Conservation (phyloP, 768 basidiomycete genomes). For the Macrocybe gigantea region DNA sequence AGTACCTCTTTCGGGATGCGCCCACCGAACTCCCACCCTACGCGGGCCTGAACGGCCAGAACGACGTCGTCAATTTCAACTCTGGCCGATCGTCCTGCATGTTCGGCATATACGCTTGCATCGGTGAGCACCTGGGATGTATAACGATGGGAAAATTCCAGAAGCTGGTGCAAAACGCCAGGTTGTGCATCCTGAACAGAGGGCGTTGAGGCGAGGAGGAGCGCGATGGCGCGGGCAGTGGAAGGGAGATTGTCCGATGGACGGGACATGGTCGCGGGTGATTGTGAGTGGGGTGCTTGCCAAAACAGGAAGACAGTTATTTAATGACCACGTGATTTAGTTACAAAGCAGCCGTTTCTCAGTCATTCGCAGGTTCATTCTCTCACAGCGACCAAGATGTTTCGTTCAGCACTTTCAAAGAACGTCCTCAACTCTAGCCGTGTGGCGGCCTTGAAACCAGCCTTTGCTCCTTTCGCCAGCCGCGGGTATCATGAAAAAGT, state of each 20-base stretch:
- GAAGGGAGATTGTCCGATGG: slow-evolving; percentile 68
- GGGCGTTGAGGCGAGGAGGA: slow-evolving; percentile 78
- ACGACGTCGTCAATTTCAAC: slow-evolving; percentile 80
- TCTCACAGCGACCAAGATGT: slow-evolving; percentile 50
- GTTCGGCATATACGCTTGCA: slow-evolving; percentile 83
- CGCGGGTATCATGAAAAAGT: slow-evolving; percentile 95
- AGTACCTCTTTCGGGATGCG: slow-evolving; percentile 83
- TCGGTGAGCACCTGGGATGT: slow-evolving; percentile 80
- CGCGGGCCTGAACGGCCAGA: slow-evolving; percentile 80
- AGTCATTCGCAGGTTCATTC: neutral
- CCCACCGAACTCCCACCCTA: slow-evolving; percentile 91
- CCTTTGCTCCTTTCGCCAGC: slow-evolving; percentile 44
- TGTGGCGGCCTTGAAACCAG: slow-evolving; percentile 30
- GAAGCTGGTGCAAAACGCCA: slow-evolving; percentile 78
- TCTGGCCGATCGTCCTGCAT: slow-evolving; percentile 72
- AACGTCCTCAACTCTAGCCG: slow-evolving; percentile 43
- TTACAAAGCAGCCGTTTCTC: slow-evolving; percentile 13
- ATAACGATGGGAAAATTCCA: slow-evolving; percentile 84
- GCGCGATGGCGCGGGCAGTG: slow-evolving; percentile 80
- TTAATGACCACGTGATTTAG: no score
- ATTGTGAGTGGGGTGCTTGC: neutral
- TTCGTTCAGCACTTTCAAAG: slow-evolving; percentile 55
- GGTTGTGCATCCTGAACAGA: slow-evolving; percentile 84
- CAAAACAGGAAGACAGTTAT: no score
- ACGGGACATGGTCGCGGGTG: slow-evolving; percentile 30